Percentiles rank a stretch among this genome's conserved stretches.
Evolutionary conservation across 257 asterid species (phyloP).

Genomic region (Oldenlandia corymbosa): DNA sequence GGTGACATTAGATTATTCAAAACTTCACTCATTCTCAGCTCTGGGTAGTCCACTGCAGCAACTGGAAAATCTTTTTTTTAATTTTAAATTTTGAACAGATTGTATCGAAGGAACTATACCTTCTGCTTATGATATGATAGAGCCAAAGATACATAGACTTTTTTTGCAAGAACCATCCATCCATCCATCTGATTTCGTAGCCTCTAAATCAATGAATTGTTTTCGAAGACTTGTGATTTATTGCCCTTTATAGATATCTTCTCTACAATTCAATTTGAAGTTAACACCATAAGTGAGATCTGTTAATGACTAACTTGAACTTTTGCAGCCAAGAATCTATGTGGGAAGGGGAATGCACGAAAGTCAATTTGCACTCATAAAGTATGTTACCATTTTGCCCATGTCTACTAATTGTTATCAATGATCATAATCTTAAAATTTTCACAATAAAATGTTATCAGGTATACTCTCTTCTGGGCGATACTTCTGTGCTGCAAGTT

Average conservation of each 20-base stretch:
- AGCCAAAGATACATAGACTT: too few relatives aligned
- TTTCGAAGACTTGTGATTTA: not conserved
- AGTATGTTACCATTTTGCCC: conserved; percentile 41
- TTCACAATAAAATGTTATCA: conserved; percentile 30
- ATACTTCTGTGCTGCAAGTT: conserved; percentile 73
- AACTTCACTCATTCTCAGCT: too few relatives aligned
- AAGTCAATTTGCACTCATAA: conserved; percentile 84
- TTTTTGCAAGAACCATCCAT: too few relatives aligned
- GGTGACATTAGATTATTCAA: too few relatives aligned
- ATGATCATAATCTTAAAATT: conserved; percentile 22
- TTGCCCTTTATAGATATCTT: conserved; percentile 4
- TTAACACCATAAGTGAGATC: conserved; percentile 18
- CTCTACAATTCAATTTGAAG: conserved; percentile 6
- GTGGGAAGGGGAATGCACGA: conserved; percentile 99
- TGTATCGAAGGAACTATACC: too few relatives aligned
- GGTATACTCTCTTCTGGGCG: conserved; percentile 92
- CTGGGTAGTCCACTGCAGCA: too few relatives aligned
- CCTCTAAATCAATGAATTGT: not conserved
- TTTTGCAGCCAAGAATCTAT: conserved; percentile 82
- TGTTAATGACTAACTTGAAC: conserved; percentile 16
- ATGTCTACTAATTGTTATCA: not conserved
- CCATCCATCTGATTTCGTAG: too few relatives aligned
- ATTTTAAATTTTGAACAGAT: not conserved
- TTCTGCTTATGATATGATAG: not conserved
- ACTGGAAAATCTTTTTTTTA: too few relatives aligned